These are phyloP conservation scores for Stromatinia cepivora DNA, from an alignment of 2,329 filamentous ascomycete species.

Conservation along the genomic window DNA sequence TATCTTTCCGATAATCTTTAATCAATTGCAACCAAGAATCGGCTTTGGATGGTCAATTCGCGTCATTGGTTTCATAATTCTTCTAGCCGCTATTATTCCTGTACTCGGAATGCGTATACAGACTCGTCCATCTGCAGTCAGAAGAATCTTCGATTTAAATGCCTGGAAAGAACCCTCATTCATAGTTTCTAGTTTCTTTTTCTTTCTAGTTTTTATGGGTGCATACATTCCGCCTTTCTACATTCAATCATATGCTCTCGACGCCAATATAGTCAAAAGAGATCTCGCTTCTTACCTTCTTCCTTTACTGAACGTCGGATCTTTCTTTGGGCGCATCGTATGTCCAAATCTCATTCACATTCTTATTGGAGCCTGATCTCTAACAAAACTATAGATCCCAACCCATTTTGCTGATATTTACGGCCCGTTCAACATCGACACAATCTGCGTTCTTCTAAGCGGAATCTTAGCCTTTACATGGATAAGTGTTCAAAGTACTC, in stretches of 20 bases:
- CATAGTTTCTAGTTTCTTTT: not conserved
- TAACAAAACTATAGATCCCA: constrained; percentile 40
- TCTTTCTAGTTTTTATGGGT: constrained; percentile 43
- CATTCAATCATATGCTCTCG: constrained; percentile 33
- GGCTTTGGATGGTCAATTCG: constrained; percentile 51
- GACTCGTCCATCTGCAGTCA: not conserved
- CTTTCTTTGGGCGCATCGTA: constrained; percentile 55
- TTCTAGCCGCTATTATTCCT: constrained; percentile 3
- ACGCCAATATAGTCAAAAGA: constrained; percentile 42
- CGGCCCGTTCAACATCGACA: constrained; percentile 51
- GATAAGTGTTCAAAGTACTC: constrained; percentile 50
- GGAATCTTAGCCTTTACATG: constrained; percentile 54
- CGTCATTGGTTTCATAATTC: constrained; percentile 47
- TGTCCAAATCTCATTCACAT: not conserved
- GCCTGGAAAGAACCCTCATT: constrained; percentile 6
- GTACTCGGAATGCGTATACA: constrained; percentile 1
- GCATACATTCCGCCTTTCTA: constrained; percentile 56
- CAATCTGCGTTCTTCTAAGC: constrained; percentile 50
- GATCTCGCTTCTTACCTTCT: constrained; percentile 33
- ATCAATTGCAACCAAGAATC: constrained; percentile 44
- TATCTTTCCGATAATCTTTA: constrained; percentile 48
- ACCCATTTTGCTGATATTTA: constrained; percentile 52
- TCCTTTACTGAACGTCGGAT: constrained; percentile 38
- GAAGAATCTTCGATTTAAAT: not conserved
- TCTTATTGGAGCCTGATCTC: too few relatives aligned